Evolutionary conservation across 1,284 basidiomycete genomes (phyloP), one percentile per base, ranked within the genome.

Genomic region (Microbotryomycetes sp.): DNA sequence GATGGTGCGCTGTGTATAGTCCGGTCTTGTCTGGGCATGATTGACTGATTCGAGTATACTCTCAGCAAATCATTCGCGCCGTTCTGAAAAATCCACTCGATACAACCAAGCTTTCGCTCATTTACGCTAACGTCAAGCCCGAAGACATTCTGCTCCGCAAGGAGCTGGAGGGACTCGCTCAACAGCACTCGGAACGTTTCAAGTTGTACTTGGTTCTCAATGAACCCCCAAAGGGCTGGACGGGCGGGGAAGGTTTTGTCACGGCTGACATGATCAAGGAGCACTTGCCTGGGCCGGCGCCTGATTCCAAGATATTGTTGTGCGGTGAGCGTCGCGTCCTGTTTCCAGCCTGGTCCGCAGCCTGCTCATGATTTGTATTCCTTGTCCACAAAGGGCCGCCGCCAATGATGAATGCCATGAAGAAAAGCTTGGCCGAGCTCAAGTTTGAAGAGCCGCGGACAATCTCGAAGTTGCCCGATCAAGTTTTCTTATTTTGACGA

Each of bases 321-420:
- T 78, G 77, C 61, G 76, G 73, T 68, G 24, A 31, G 71, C 66
- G n/a, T n/a, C 2, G 6, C 5, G n/a, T 7, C 30, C 13, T 5
- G 30, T 6, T 30, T 59, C 21, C 23, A 23, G 18, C 48, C 21
- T 48, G 21, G 45, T 24, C 41, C n/a, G n/a, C 26, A 24, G 28
- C 28, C 47, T 24, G n/a, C 52, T 3, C 56, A 4, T 30, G 18
- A 16, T 28, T 47, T 47, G 45, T 47, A 2, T 57, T 21, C 15
- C 28, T 52, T 30, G 53, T 53, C 67, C n/a, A 3, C 11, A 26
- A 65, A 86, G 86, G 90, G 54, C 94, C 94, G 60, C 92, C 93
- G 24, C 93, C 93, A 7, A 97, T 97, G 94, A 86, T 96, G 75
- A 81, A 80, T 56, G 94, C 92, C 51, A 97, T 97, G 91, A 97